Base-by-base conservation (phyloP, 2,329 filamentous ascomycete genomes). In the Zymoseptoria pseudotritici region DNA sequence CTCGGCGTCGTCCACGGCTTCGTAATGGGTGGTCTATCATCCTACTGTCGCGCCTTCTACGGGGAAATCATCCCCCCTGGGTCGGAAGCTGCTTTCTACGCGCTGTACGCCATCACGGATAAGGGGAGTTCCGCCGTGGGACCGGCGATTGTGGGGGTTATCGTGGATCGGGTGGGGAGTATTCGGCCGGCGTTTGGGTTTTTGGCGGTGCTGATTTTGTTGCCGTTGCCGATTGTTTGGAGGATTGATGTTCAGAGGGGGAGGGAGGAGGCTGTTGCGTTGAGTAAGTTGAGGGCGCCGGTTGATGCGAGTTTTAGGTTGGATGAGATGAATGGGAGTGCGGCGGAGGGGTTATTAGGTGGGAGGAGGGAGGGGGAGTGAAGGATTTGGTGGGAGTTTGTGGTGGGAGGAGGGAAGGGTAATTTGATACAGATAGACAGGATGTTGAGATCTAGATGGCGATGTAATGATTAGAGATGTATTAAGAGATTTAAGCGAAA, bases 101-200 rank as follows among this genome's bases (percentile, higher is more conserved):
- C 92, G 0, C 79, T 97, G 1, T 97, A 96, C 72, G 92, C 93
- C 50, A 95, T 97, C 61, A 97, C 93, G 0, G 93, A 97, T 73
- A 97, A 97, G 74, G 91, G 91, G 0, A 94, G 89, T 20, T 94
- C 89, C 70, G 83, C 96, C 2, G 93, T 97, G 71, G 93, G 93
- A 0, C 93, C 93, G 0, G 88, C 90, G 0, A 90, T 97, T 67
- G 92, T 97, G 0, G 93, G 91, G 0, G 83, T 84, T 29, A 95
- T 97, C 62, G 94, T 95, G 8, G 91, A 96, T 71, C 82, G 68
- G 2, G 69, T 73, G 6, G 76, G 76, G 0, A 75, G 70, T 1
- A 77, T 79, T 29, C 58, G 76, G 19, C 74, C 74, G 1, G 91
- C 91, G 0, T 97, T 97, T 74, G 87, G 87, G 76, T 97, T 97